Base-by-base conservation (phyloP, 805 yeast species). In the Yarrowia divulgata region DNA sequence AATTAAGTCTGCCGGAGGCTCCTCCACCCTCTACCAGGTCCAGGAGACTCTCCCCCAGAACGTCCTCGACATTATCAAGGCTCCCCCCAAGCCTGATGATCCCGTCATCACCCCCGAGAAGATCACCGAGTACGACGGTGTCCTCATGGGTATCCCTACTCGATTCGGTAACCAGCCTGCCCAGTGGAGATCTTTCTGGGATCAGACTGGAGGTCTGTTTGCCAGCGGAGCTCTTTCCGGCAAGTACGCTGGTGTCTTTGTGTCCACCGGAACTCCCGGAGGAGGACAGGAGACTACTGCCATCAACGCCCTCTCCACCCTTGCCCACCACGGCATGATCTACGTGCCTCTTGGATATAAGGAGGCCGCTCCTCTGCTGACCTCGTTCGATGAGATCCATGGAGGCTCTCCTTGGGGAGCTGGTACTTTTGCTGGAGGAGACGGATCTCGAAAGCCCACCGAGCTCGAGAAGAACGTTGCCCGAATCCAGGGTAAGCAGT, bases 381-480 rank as follows among this genome's bases (percentile, higher is more conserved):
- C 90, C 48, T 83, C 82, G 78, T 74, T 88, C 48, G 85, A 83
- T 2, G 93, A 90, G 80, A 83, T 87, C 67, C 96, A 90, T 77
- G 97, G 97, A 72, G 91, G 90, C 69, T 86, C 93, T 29, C 86
- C 97, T 50, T 92, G 93, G 93, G 97, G 97, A 78, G 89, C 97
- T 45, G 97, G 97, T 73, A 81, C 90, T 45, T 81, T 84, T 75
- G 93, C 97, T 39, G 91, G 87, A 63, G 83, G 83, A 68, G 95
- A 89, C 75, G 97, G 97, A 68, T 85, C 90, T 9, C 86, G 96
- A 81, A 81, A 82, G 74, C 90, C 93, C 37, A 74, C 87, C 55
- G 83, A 81, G 39, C 80, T 89, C 70, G 97, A 92, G 79, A 80
- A 84, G 77, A 83, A 84, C 74, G 77, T 91, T 70, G 95, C 93